Conservation (phyloP, 2,329 filamentous ascomycete species). For the Aspergillus cejpii region DNA sequence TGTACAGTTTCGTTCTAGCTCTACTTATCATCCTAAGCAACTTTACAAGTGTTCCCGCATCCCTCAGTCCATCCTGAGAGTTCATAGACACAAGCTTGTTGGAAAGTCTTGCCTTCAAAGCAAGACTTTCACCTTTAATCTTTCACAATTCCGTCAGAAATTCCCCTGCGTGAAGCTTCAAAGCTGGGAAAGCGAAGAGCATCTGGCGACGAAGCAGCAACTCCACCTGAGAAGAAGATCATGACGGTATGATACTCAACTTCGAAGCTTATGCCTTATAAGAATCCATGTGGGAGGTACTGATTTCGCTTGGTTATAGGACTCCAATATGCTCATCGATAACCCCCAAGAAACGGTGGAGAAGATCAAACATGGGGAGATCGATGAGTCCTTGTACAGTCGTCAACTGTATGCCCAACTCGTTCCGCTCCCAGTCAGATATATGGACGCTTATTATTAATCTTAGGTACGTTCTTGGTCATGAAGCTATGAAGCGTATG, state of each 20-base stretch:
- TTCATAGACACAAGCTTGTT: conserved; percentile 22
- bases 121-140: conserved; percentile 36
- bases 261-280: neutral
- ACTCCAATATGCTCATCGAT: conserved; percentile 57
- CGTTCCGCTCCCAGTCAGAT: conserved; percentile 5
- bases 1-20: conserved; percentile 2
- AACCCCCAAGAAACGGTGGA: conserved; percentile 52
- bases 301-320: conserved; percentile 29
- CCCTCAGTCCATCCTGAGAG: conserved; percentile 22
- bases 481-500: conserved; percentile 97
- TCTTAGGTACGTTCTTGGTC: conserved; percentile 59
- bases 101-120: conserved; percentile 39
- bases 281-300: neutral
- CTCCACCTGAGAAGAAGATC: conserved; percentile 48
- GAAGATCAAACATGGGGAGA: conserved; percentile 58
- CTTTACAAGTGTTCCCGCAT: conserved; percentile 13
- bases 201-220: conserved; percentile 42
- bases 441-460: conserved; percentile 4
- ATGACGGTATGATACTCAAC: conserved; percentile 42
- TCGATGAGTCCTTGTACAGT: conserved; percentile 62
- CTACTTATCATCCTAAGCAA: neutral
- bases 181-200: conserved; percentile 50
- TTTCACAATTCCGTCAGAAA: conserved; percentile 41
- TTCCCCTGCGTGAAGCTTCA: conserved; percentile 40
- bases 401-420: conserved; percentile 47